phyloP scores from a whole-genome alignment of 2,329 filamentous ascomycete species.

The Davidsoniella virescens region DNA sequence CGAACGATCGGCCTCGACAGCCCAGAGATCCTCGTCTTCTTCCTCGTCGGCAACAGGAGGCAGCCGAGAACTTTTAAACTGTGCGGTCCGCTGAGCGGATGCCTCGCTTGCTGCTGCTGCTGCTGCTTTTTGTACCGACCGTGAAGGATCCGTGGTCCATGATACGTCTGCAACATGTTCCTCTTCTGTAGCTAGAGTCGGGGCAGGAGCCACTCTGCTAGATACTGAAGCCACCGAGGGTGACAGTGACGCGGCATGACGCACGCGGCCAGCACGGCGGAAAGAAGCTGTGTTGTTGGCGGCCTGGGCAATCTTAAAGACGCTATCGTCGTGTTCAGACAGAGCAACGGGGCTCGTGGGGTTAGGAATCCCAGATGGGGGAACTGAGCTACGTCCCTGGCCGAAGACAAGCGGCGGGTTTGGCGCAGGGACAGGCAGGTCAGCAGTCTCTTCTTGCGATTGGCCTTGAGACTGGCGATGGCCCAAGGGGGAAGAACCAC shows the following conservation, averaged over 20 bases:
- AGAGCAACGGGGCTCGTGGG: conserved; percentile 6
- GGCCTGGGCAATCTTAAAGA: conserved; percentile 2
- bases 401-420: conserved; percentile 1
- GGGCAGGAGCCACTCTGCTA: neutral
- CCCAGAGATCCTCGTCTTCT: conserved; percentile 34
- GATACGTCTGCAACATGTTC: conserved; percentile 11
- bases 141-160: conserved; percentile 11
- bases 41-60: conserved; percentile 11
- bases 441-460: too few relatives aligned
- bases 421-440: conserved; percentile 2
- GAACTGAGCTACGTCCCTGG: neutral
- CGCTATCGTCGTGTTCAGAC: conserved; percentile 6
- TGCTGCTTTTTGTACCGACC: conserved; percentile 3
- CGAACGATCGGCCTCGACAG: conserved; percentile 36
- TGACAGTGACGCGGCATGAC: conserved; percentile 8
- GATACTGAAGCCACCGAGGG: conserved; percentile 4
- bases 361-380: conserved; percentile 1
- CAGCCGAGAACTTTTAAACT: too few relatives aligned
- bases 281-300: conserved; percentile 2
- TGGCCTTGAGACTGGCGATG: neutral
- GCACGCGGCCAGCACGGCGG: conserved; percentile 10
- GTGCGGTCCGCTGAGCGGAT: too few relatives aligned
- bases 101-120: neutral
- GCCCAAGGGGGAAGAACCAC: neutral
- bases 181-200: conserved; percentile 10